Conservation (phyloP, 345 rosid genomes). For the Crucihimalaya himalaica region DNA sequence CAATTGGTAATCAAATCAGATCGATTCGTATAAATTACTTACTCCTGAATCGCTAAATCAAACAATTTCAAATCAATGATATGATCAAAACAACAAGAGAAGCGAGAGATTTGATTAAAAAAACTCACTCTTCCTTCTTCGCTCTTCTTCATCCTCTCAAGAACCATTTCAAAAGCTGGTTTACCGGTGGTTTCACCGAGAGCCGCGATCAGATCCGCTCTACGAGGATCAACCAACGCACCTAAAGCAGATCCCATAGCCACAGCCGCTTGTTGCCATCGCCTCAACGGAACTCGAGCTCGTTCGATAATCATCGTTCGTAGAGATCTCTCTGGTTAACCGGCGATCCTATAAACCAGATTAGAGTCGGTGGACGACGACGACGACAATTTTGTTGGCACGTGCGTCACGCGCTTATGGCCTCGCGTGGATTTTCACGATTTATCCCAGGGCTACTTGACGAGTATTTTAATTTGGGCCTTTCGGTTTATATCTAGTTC, state of each 20-base stretch:
- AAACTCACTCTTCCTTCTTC: slow-evolving; percentile 66
- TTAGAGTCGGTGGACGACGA: not conserved
- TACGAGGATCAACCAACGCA: slow-evolving; percentile 65
- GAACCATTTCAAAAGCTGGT: slow-evolving; percentile 71
- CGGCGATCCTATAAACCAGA: not conserved
- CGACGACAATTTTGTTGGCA: too few species aligned
- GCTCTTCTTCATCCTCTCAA: slow-evolving; percentile 62
- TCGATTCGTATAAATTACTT: too few species aligned
- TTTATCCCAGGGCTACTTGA: too few species aligned
- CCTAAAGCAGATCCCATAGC: slow-evolving; percentile 70
- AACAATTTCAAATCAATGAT: not conserved
- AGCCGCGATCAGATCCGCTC: slow-evolving; percentile 77
- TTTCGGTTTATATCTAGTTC: too few species aligned
- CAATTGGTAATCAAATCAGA: not conserved
- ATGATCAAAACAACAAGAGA: not conserved
- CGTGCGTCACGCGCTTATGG: too few species aligned
- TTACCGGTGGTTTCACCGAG: slow-evolving; percentile 77
- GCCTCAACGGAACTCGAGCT: slow-evolving; percentile 47
- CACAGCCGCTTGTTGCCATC: slow-evolving; percentile 78
- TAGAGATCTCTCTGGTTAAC: not conserved
- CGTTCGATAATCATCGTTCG: slow-evolving; percentile 41
- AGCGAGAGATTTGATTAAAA: not conserved
- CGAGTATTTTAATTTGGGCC: too few species aligned
- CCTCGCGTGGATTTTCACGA: too few species aligned
- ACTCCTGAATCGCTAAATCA: not conserved